Base-by-base conservation (phyloP, 345 rosid genomes). In the Eucalyptus marginata region DNA sequence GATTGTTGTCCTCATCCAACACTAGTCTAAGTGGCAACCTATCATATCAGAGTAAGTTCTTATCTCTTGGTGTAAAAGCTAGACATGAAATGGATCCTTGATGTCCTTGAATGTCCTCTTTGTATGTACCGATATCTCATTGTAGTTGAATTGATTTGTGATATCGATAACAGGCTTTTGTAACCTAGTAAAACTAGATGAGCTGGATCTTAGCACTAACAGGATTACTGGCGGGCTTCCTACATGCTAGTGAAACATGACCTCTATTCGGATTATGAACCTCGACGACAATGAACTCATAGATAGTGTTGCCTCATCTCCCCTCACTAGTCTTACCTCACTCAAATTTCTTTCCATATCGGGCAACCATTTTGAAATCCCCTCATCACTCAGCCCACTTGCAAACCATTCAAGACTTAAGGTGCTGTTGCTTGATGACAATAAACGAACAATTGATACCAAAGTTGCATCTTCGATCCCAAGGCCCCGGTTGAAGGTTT, bases 251-350 rank as follows among this genome's bases (percentile, higher is more conserved):
- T 1, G 14, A 58, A 58, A 2, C 7, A 58, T 58, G n/a, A 58
- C 64, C 3, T 58, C 64, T 58, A 58, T 58, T 25, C 7, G 7
- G 1, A 25, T 58, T 25, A 0, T 58, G 14, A 10, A 25, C 1
- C n/a, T 58, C 0, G 2, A 4, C 25, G 64, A 58, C 14, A 58
- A 25, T 1, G 29, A 58, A 58, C 25, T 58, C 1, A 25, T 1
- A 5, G 3, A 10, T 10, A 58, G 3, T 1, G 2, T 58, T 0
- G n/a, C 7, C 0, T 58, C 64, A 25, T 58, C 64, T 58, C n/a
- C 64, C 64, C n/a, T 58, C 64, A 25, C n/a, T 10, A 10, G n/a
- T 25, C n/a, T 58, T 10, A 25, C 1, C n/a, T 10, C 64, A 5
- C 64, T 58, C 1, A 14, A 58, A 25, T 58, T 5, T 58, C 64